These are phyloP conservation scores for Xylaria bambusicola DNA, from an alignment of 495 filamentous ascomycete genomes.

Conservation along the genomic window DNA sequence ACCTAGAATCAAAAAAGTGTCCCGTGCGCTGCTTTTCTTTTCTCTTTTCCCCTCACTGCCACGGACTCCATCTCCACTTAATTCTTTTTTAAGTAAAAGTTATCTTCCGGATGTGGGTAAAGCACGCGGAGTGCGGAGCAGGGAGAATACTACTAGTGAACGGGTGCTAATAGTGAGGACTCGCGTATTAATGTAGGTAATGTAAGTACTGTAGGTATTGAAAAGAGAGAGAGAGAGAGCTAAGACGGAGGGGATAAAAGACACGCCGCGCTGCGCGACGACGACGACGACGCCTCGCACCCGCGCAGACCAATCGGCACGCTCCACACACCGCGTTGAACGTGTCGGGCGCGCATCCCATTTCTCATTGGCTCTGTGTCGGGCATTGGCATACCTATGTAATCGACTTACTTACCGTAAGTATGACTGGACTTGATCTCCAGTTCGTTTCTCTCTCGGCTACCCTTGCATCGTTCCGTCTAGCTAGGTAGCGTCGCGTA, in stretches of 20 bases:
- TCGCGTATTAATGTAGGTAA: no score
- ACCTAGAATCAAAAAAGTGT: not conserved
- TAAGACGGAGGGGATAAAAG: not conserved
- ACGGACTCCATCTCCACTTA: no score
- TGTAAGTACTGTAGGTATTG: not conserved
- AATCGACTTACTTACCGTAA: no score
- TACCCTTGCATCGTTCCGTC: no score
- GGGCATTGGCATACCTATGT: not conserved
- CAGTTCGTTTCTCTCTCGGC: no score
- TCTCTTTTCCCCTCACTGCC: not conserved
- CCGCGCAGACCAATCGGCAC: constrained; percentile 20
- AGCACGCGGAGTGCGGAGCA: not conserved
- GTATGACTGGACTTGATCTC: no score
- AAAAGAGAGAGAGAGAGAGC: not conserved
- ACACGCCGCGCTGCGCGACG: constrained; percentile 14
- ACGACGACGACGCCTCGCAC: no score
- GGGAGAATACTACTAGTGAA: no score
- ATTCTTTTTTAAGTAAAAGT: no score
- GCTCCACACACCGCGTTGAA: constrained; percentile 18
- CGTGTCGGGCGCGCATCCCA: not conserved
- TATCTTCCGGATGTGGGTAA: constrained; percentile 3
- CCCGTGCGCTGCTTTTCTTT: not conserved
- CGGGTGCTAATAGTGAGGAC: no score
- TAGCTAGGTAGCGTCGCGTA: no score
- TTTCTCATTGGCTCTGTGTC: constrained; percentile 1